Conservation (phyloP, 2,329 filamentous ascomycete genomes). For the Calonectria pseudoturangicola region DNA sequence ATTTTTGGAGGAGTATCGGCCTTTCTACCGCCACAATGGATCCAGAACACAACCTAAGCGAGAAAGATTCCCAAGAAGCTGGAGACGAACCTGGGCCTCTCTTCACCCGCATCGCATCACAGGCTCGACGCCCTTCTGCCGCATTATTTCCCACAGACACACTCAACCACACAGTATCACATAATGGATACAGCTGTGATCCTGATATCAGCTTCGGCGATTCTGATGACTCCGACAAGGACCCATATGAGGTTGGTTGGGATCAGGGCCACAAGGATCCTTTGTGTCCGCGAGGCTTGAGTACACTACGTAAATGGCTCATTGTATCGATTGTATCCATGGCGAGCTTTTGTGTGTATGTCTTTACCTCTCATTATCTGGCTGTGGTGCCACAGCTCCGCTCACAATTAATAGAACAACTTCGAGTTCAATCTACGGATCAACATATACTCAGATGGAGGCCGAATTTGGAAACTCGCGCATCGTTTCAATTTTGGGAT, state of each 20-base stretch:
- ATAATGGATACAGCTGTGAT: neutral
- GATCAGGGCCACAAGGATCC: neutral
- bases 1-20: too few relatives aligned
- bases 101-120: neutral
- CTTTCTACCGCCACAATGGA: neutral
- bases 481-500: neutral
- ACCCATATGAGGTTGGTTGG: neutral
- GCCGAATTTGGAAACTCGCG: neutral
- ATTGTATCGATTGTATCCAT: slow-evolving; percentile 1
- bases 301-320: neutral
- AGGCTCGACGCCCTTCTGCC: neutral
- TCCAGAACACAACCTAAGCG: neutral
- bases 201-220: neutral
- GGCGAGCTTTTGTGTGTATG: neutral
- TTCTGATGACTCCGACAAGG: neutral
- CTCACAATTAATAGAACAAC: neutral
- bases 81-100: neutral
- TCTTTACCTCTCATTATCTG: neutral
- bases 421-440: neutral
- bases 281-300: neutral
- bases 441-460: neutral
- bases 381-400: neutral
- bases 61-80: neutral
- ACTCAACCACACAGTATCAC: neutral
- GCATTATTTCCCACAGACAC: neutral